These are phyloP conservation scores for Amanita pallidorosea DNA, from an alignment of 768 basidiomycete species.

Conservation along the genomic window DNA sequence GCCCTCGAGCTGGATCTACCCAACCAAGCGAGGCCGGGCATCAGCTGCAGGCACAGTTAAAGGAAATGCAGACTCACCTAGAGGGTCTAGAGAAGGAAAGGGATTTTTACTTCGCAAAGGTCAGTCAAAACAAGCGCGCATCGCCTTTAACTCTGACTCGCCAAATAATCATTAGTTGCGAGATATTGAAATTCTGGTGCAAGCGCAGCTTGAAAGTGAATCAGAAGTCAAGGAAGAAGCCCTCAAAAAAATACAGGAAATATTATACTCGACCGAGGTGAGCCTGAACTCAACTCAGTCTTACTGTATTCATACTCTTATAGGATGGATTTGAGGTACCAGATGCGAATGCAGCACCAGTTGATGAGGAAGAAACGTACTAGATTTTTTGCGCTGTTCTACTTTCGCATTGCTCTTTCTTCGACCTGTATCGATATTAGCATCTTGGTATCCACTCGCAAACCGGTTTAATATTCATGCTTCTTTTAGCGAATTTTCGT, in stretches of 20 bases:
- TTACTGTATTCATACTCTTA: constrained; percentile 1
- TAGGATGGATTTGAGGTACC: constrained; percentile 95
- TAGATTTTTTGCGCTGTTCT: constrained; percentile 13
- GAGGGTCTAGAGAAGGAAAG: constrained; percentile 95
- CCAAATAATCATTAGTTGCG: constrained; percentile 49
- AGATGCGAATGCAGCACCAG: constrained; percentile 32
- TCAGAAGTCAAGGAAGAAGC: constrained; percentile 41
- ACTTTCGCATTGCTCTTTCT: background rate
- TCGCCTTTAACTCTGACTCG: background rate
- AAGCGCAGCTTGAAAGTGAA: constrained; percentile 62
- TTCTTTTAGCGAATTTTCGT: background rate
- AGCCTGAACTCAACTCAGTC: constrained; percentile 13
- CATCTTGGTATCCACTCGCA: constrained; percentile 1
- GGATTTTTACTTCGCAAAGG: constrained; percentile 98
- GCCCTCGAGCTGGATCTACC: constrained; percentile 54
- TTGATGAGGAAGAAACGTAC: constrained; percentile 80
- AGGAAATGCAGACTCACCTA: constrained; percentile 71
- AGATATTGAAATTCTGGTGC: constrained; percentile 91
- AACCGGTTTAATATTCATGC: background rate
- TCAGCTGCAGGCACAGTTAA: constrained; percentile 63
- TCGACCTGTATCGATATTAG: constrained; percentile 9
- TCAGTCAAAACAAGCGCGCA: constrained; percentile 21
- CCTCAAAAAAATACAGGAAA: constrained; percentile 77
- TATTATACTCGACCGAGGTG: constrained; percentile 93
- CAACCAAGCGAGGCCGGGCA: constrained; percentile 59